Percentiles rank a stretch among this genome's conserved stretches.
phyloP scores from a whole-genome alignment of 164 flowering plant species.

The Vitis labrusca region DNA sequence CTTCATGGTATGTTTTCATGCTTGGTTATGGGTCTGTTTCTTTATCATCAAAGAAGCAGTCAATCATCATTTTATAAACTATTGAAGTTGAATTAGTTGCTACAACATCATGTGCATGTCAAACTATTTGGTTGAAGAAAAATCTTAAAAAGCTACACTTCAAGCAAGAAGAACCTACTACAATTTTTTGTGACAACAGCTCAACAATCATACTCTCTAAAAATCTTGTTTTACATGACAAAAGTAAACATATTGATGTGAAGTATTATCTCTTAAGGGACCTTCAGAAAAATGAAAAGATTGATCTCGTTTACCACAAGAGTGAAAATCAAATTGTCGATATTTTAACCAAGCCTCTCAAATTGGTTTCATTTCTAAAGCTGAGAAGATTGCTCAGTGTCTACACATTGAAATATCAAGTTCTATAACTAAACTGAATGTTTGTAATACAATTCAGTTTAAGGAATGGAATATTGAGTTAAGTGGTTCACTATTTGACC shows the following conservation, averaged over 20 bases:
- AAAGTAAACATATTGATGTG: too few species aligned
- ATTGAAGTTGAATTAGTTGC: too few species aligned
- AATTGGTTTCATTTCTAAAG: neutral
- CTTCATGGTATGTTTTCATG: too few species aligned
- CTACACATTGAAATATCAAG: neutral
- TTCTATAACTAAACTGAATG: neutral
- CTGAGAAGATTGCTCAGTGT: neutral
- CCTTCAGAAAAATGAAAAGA: neutral
- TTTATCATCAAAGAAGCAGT: too few species aligned
- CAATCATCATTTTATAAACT: too few species aligned
- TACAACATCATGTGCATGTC: too few species aligned
- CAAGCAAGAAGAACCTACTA: neutral
- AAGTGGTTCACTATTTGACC: neutral
- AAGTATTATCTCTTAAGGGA: neutral
- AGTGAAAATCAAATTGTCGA: neutral
- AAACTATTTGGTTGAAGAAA: too few species aligned
- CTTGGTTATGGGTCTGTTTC: too few species aligned
- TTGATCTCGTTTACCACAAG: neutral
- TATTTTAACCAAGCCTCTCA: neutral
- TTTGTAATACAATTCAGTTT: neutral
- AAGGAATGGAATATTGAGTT: neutral
- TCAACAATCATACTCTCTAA: neutral
- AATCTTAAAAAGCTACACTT: neutral
- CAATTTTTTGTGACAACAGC: too few species aligned
- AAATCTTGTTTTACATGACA: neutral